Percentiles rank a stretch among this genome's conserved stretches.
Evolutionary conservation across 2,329 filamentous ascomycete genomes (phyloP).

Genomic region (Tolypocladium ophioglossoides): DNA sequence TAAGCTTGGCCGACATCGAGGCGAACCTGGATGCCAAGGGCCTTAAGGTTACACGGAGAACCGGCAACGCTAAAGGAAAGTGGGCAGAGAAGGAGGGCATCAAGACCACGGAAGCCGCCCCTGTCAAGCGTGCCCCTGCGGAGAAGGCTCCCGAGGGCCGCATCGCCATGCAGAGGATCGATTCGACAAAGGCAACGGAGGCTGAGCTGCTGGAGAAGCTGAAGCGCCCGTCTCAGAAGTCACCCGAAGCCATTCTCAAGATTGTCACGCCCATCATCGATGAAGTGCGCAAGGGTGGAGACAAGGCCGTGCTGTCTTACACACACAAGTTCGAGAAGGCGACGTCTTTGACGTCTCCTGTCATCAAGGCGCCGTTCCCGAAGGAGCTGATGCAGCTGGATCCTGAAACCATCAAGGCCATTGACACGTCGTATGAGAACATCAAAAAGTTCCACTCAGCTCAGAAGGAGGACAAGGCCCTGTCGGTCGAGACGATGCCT

Average conservation of each 20-base stretch:
- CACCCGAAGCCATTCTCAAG: constrained; percentile 84
- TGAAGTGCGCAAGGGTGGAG: constrained; percentile 71
- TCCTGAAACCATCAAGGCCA: constrained; percentile 78
- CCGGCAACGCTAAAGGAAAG: constrained; percentile 87
- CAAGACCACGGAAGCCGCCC: constrained; percentile 25
- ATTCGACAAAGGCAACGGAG: constrained; percentile 53
- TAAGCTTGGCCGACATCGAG: constrained; percentile 81
- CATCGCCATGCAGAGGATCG: constrained; percentile 76
- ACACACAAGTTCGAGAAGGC: constrained; percentile 98
- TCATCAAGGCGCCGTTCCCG: constrained; percentile 83
- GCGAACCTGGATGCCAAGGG: constrained; percentile 88
- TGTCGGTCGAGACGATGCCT: constrained; percentile 94
- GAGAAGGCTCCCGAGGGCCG: constrained; percentile 33
- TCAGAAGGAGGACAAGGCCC: constrained; percentile 71
- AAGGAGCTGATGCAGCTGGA: constrained; percentile 74
- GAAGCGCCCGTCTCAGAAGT: constrained; percentile 85
- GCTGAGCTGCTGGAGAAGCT: constrained; percentile 63
- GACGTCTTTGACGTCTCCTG: constrained; percentile 77
- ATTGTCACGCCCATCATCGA: constrained; percentile 89
- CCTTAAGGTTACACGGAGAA: constrained; percentile 86
- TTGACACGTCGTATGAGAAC: constrained; percentile 88
- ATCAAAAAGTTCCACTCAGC: constrained; percentile 90
- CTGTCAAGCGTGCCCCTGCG: constrained; percentile 22
- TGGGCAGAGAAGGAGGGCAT: constrained; percentile 81
- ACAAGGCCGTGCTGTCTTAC: constrained; percentile 81